A percentile compares a stretch with the other conserved stretches of the same genome.
These are phyloP conservation scores for Lachnellula occidentalis DNA, from an alignment of 2,329 filamentous ascomycete genomes.

Conservation along the genomic window DNA sequence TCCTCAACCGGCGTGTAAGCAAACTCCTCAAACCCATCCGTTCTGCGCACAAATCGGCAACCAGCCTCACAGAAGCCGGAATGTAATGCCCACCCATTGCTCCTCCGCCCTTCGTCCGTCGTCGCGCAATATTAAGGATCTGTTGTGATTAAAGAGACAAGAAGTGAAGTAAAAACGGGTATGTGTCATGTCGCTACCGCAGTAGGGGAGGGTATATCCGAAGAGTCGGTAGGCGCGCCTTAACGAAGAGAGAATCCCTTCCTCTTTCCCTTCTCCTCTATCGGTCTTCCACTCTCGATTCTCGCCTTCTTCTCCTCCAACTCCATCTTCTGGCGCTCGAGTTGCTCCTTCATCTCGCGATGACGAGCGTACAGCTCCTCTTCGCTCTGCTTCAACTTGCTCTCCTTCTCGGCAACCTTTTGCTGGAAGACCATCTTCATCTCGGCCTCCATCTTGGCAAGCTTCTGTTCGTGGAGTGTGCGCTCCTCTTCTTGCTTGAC, in stretches of 20 bases:
- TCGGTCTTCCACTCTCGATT: constrained; percentile 87
- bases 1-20: constrained; percentile 14
- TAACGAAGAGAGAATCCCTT: constrained; percentile 99
- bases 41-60: constrained; percentile 15
- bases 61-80: constrained; percentile 29
- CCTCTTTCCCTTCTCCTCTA: constrained; percentile 97
- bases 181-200: constrained; percentile 24
- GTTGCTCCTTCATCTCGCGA: constrained; percentile 99
- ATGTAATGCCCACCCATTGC: constrained; percentile 23
- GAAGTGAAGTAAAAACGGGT: constrained; percentile 28
- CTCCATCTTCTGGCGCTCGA: constrained; percentile 89
- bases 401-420: constrained; percentile 99
- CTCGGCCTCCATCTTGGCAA: constrained; percentile 99
- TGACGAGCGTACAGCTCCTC: constrained; percentile 97
- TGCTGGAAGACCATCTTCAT: constrained; percentile 99
- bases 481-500: constrained; percentile 99
- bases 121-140: constrained; percentile 29
- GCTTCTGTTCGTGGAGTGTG: constrained; percentile 96
- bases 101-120: constrained; percentile 17
- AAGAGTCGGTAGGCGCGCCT: constrained; percentile 26
- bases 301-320: constrained; percentile 98
- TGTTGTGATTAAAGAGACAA: constrained; percentile 31
- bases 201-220: constrained; percentile 20
- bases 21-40: constrained; percentile 25
- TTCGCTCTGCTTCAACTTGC: constrained; percentile 98